A percentile compares a stretch with the other conserved stretches of the same genome.
Conservation (phyloP, 225 moss, liverwort and hornwort species). For the Physcomitrium patens region DNA sequence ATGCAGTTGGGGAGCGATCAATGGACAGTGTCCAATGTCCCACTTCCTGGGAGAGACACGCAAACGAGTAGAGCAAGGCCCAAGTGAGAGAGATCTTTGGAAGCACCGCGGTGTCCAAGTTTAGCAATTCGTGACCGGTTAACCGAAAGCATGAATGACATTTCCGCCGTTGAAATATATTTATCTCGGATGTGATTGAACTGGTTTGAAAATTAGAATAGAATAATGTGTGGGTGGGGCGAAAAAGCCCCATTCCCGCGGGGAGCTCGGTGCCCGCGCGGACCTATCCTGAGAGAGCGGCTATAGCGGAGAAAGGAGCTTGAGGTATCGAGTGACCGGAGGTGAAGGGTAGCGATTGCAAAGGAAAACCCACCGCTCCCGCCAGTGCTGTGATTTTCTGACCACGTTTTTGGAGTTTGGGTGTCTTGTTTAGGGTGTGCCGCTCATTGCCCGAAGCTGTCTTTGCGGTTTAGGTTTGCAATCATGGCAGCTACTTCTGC, state of each 20-base stretch:
- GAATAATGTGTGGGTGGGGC: background rate
- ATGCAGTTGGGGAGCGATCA: too few species aligned
- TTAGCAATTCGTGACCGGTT: too few species aligned
- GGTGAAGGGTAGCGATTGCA: constrained; percentile 8
- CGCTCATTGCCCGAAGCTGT: background rate
- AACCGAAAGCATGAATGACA: too few species aligned
- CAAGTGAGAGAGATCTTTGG: too few species aligned
- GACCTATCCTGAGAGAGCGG: constrained; percentile 49
- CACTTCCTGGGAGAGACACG: too few species aligned
- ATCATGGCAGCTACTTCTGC: constrained; percentile 44
- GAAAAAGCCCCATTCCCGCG: background rate
- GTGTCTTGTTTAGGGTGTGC: too few species aligned
- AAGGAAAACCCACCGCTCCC: background rate
- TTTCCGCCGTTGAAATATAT: too few species aligned
- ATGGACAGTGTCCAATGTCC: too few species aligned
- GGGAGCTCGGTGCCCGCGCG: constrained; percentile 26
- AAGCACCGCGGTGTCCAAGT: too few species aligned
- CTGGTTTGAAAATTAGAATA: background rate
- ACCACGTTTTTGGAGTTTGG: constrained; percentile 10
- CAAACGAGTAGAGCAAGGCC: too few species aligned
- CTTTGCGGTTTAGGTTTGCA: constrained; percentile 19
- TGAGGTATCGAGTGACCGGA: constrained; percentile 27
- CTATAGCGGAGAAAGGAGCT: background rate
- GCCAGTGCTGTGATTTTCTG: background rate
- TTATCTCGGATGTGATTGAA: background rate